Evolutionary conservation across 129 eudicot species (phyloP).

Genomic region (sunflower (Helianthus annuus)): HanXRQr2.0-SUNRISE NC_035446.2:110356463-110356962

Average conservation of each 20-base stretch:
- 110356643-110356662: constrained; percentile 42
- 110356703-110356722: constrained; percentile 56
- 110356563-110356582: not conserved
- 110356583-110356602: not conserved
- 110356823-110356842: constrained; percentile 61
- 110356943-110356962: constrained; percentile 43
- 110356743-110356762: constrained; percentile 55
- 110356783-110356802: constrained; percentile 45
- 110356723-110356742: constrained; percentile 49
- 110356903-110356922: constrained; percentile 45
- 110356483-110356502: not conserved
- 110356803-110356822: constrained; percentile 53
- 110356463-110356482: too few species aligned
- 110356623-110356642: constrained; percentile 12
- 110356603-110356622: not conserved
- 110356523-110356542: not conserved
- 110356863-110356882: constrained; percentile 50
- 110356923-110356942: constrained; percentile 47
- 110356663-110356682: constrained; percentile 46
- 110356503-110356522: not conserved
- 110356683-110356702: constrained; percentile 60
- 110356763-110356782: constrained; percentile 40
- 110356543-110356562: not conserved
- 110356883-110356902: constrained; percentile 34
- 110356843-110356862: constrained; percentile 51